Evolutionary conservation across 148 eudicot species (phyloP), one percentile per base, ranked within the genome.

Genomic region (Persicaria tinctoria): DNA sequence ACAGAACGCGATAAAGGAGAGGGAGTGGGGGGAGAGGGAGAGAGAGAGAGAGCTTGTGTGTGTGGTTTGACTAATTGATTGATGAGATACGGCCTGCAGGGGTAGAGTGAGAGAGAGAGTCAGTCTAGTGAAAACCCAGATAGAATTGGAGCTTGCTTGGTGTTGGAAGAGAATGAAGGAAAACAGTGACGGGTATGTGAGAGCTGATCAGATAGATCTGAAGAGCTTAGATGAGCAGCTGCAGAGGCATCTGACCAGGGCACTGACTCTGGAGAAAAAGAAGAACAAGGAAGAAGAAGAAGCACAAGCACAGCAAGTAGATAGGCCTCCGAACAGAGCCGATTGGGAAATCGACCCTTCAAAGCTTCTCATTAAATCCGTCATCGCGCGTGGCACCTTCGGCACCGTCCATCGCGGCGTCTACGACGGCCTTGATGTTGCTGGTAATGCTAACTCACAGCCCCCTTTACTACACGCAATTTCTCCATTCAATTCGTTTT

Each of bases 191-290:
- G 88, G 89, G 56, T 93, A 87, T 78, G 89, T 93, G 74, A 86
- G 97, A 77, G 97, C 97, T 12, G 97, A 93, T 79, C 93, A 87
- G 60, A 93, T 93, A 76, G 97, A 93, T 89, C 93, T 93, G 78
- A 90, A 90, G 84, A 93, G 96, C 84, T 76, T 93, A 51, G 97
- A 93, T 56, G 93, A 93, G 70, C 96, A 93, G 78, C 87, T 93
- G 4, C 89, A 90, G 76, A 88, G 91, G 75, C 93, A 93, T 80
- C 77, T 92, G 14, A 88, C 78, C 74, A 79, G 86, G 75, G 87
- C 88, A 76, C 74, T 86, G 79, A 90, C 90, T 27, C 68, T 89
- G 44, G 97, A 92, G 45, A 88, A 80, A 76, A 83, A 80, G 17
- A 78, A 78, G 70, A 83, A 78, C 5, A 75, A 85, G 7, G 75